These are phyloP conservation scores for Sanghuangporus baumii DNA, from an alignment of 1,284 basidiomycete genomes.

Conservation along the genomic window DNA sequence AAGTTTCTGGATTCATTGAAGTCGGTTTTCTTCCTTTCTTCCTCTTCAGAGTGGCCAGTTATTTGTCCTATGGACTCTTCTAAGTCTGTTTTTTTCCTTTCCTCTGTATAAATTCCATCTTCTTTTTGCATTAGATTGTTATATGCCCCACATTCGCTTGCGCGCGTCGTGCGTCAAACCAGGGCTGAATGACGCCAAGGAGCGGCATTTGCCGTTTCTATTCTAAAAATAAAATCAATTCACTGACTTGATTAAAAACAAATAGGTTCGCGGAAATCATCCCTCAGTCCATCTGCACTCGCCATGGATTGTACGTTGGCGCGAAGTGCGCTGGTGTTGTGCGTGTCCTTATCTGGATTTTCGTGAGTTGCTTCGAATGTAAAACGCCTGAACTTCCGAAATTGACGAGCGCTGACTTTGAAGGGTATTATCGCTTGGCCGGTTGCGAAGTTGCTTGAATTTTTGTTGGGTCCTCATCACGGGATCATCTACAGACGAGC, in stretches of 20 bases:
- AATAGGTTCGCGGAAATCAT: slow-evolving; percentile 85
- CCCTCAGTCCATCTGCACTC: slow-evolving; percentile 85
- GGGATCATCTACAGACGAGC: slow-evolving; percentile 51
- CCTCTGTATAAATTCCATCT: not conserved
- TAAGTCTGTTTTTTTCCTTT: not conserved
- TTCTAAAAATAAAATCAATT: not conserved
- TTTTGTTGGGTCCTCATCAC: slow-evolving; percentile 56
- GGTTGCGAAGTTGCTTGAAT: slow-evolving; percentile 63
- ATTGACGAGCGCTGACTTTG: slow-evolving; percentile 9
- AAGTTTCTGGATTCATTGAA: slow-evolving; percentile 28
- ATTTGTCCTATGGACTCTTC: not conserved
- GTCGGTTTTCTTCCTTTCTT: not conserved
- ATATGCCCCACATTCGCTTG: not conserved
- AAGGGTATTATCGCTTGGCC: slow-evolving; percentile 81
- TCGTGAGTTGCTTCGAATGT: slow-evolving; percentile 39
- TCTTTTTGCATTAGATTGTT: not conserved
- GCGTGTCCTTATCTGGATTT: slow-evolving; percentile 57
- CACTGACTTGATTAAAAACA: not conserved
- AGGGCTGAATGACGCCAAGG: not conserved
- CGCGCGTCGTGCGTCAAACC: not conserved
- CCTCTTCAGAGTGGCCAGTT: not conserved
- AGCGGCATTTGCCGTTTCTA: not conserved
- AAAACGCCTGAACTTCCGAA: not conserved
- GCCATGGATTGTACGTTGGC: slow-evolving; percentile 88
- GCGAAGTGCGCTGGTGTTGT: slow-evolving; percentile 86